These are phyloP conservation scores for Apium graveolens DNA, from an alignment of 129 eudicot genomes.

Conservation along the genomic window DNA sequence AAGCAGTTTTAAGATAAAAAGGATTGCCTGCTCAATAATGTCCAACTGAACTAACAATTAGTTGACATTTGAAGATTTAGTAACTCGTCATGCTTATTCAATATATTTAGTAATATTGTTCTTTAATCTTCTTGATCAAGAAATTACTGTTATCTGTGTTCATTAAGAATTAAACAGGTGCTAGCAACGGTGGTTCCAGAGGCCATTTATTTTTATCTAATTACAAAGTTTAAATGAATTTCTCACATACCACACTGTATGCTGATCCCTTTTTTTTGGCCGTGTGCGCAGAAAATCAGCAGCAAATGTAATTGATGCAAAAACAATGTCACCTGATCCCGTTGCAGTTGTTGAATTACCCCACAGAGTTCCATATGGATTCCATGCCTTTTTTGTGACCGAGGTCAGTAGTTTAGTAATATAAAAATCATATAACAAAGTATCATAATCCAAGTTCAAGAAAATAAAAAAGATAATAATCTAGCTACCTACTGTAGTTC, in stretches of 20 bases:
- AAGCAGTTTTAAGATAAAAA: background rate
- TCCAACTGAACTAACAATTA: background rate
- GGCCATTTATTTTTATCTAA: background rate
- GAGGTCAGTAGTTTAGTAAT: conserved; percentile 51
- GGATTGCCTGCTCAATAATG: background rate
- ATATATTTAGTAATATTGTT: background rate
- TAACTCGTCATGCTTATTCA: background rate
- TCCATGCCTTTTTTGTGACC: conserved; percentile 91
- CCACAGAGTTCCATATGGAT: conserved; percentile 90
- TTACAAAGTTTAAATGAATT: background rate
- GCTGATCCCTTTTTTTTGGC: background rate
- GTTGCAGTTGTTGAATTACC: conserved; percentile 91
- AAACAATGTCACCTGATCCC: conserved; percentile 92
- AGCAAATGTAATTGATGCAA: conserved; percentile 81
- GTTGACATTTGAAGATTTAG: background rate
- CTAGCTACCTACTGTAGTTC: background rate
- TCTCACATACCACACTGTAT: background rate
- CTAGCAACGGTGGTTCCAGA: background rate
- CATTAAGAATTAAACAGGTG: background rate
- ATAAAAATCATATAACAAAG: background rate
- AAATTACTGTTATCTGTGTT: background rate
- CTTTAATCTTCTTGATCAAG: background rate
- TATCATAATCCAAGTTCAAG: background rate
- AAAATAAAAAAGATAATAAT: background rate
- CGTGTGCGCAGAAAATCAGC: conserved; percentile 56